phyloP scores from a whole-genome alignment of 1,139 yeast genomes.

The Protomyces macrosporus region DNA sequence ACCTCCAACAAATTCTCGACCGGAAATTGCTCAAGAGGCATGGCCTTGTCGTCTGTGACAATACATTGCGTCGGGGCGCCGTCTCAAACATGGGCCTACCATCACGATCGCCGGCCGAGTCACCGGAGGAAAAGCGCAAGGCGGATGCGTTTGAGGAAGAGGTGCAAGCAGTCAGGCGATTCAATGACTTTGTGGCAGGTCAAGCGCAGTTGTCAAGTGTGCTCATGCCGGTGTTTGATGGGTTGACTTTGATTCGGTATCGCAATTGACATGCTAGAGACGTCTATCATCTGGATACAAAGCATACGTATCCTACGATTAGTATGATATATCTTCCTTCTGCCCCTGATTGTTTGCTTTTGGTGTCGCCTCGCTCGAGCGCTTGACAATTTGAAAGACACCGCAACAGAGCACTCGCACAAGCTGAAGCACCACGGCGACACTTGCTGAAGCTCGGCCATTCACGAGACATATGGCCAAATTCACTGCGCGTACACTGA shows the following conservation, averaged over 20 bases:
- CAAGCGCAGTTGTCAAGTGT: background rate
- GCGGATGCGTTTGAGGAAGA: slow-evolving; percentile 11
- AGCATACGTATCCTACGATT: too few species aligned
- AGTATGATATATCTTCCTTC: too few species aligned
- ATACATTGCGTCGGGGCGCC: slow-evolving; percentile 14
- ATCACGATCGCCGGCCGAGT: slow-evolving; percentile 5
- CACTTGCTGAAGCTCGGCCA: background rate
- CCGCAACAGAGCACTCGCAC: too few species aligned
- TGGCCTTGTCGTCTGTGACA: slow-evolving; percentile 20
- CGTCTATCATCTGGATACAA: too few species aligned
- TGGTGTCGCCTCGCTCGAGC: too few species aligned
- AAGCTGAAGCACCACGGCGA: background rate
- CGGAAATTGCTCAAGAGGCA: background rate
- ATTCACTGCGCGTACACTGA: slow-evolving; percentile 21
- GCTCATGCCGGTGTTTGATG: slow-evolving; percentile 16
- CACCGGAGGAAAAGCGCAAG: slow-evolving; percentile 4
- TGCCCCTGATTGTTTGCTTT: too few species aligned
- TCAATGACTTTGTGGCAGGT: slow-evolving; percentile 9
- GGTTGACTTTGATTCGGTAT: slow-evolving; percentile 14
- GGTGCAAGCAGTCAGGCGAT: slow-evolving; percentile 8
- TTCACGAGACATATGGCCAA: background rate
- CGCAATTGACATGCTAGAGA: too few species aligned
- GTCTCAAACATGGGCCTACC: slow-evolving; percentile 7
- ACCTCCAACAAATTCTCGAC: background rate
- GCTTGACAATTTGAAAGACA: too few species aligned